Evolutionary conservation across 2,329 filamentous ascomycete species (phyloP).

Genomic region (Didymella keratinophila): DNA sequence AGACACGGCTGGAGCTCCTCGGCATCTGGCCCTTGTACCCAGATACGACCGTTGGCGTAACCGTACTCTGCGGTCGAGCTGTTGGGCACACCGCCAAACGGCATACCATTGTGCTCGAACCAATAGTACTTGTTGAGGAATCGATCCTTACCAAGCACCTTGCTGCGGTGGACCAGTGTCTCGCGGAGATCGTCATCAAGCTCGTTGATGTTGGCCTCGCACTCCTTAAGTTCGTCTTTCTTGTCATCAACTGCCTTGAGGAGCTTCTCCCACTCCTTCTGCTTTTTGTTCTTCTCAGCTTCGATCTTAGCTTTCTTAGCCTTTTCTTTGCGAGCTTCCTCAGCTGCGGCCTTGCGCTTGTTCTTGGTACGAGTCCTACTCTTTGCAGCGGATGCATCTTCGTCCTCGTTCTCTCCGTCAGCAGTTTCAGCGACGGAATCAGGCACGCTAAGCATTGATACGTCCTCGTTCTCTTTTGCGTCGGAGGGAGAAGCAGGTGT

Average conservation of each 20-base stretch:
- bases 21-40: conserved; percentile 94
- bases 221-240: conserved; percentile 78
- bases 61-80: conserved; percentile 87
- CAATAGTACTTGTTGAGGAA: conserved; percentile 99
- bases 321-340: conserved; percentile 67
- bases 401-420: conserved; percentile 72
- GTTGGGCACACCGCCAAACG: conserved; percentile 83
- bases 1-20: conserved; percentile 69
- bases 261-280: conserved; percentile 87
- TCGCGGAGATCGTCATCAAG: conserved; percentile 93
- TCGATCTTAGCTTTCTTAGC: conserved; percentile 69
- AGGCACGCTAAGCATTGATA: conserved; percentile 58
- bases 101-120: conserved; percentile 99
- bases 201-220: conserved; percentile 83
- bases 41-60: conserved; percentile 94
- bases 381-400: conserved; percentile 64
- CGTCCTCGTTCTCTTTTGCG: conserved; percentile 61
- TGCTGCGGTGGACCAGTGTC: conserved; percentile 89
- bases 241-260: conserved; percentile 89
- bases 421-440: conserved; percentile 70
- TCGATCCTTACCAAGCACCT: conserved; percentile 88
- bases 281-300: conserved; percentile 71
- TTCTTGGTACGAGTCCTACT: conserved; percentile 68
- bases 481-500: conserved; percentile 68
- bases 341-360: conserved; percentile 76